Conservation (phyloP, 176 grass and related monocot genomes). For the Zizania latifolia region DNA sequence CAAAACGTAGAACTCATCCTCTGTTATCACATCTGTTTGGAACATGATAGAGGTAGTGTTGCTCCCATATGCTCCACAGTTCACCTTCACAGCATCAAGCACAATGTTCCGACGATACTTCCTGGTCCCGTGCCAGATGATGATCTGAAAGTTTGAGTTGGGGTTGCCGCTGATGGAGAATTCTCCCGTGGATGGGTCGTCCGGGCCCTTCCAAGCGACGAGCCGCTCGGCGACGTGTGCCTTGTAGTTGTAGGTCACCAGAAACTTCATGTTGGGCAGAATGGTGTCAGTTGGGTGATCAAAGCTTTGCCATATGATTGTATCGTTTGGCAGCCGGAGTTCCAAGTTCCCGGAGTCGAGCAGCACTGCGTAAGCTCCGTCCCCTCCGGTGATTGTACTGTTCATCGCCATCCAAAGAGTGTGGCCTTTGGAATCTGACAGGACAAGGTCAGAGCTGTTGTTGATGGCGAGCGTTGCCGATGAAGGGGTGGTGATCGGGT, state of each 20-base stretch:
- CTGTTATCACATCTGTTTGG: neutral
- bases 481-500: neutral
- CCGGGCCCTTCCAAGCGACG: slow-evolving; percentile 17
- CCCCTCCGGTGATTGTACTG: neutral
- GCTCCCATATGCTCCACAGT: neutral
- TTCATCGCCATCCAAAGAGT: slow-evolving; percentile 6
- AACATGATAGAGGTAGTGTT: neutral
- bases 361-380: neutral
- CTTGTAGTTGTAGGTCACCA: neutral
- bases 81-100: neutral
- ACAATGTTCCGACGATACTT: neutral
- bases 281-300: slow-evolving; percentile 33
- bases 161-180: slow-evolving; percentile 26
- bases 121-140: slow-evolving; percentile 11
- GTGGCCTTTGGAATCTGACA: neutral
- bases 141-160: neutral
- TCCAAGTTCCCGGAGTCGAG: slow-evolving; percentile 27
- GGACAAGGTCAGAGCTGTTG: neutral
- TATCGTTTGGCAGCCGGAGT: neutral
- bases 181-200: slow-evolving; percentile 32
- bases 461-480: neutral
- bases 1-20: neutral
- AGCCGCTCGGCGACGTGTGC: neutral
- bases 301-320: slow-evolving; percentile 41
- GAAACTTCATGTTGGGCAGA: slow-evolving; percentile 18